These are phyloP conservation scores for Pinus tabuliformis DNA, from an alignment of 75 land plant genomes.

Conservation along the genomic window DNA sequence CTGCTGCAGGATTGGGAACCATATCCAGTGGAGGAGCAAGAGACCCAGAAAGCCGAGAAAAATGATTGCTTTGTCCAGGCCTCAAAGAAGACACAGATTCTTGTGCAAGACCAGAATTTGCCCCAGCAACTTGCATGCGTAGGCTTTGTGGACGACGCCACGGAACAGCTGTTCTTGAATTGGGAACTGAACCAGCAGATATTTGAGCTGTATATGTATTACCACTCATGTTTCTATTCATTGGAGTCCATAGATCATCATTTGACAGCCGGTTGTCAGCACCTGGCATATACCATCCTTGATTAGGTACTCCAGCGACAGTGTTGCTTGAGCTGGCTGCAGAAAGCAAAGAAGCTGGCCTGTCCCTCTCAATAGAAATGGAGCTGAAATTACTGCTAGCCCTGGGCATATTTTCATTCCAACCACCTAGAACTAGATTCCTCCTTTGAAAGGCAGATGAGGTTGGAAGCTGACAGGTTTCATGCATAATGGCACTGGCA, in stretches of 20 bases:
- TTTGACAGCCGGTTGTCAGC: background rate
- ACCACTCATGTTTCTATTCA: background rate
- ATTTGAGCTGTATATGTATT: conserved; percentile 1
- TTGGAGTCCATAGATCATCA: background rate
- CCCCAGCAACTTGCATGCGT: background rate
- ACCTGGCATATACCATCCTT: background rate
- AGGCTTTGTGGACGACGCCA: background rate
- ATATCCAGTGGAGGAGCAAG: background rate
- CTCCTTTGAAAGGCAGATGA: background rate
- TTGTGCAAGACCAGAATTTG: background rate
- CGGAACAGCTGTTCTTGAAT: background rate
- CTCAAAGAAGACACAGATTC: background rate
- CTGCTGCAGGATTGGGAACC: background rate
- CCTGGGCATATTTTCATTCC: conserved; percentile 5
- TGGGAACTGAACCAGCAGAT: background rate
- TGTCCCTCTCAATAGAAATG: background rate
- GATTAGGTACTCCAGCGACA: background rate
- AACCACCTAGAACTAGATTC: background rate
- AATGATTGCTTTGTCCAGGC: background rate
- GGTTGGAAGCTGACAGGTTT: background rate
- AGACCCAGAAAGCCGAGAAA: background rate
- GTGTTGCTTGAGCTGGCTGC: conserved; percentile 2
- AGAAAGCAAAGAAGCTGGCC: background rate
- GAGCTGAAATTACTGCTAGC: conserved; percentile 1
- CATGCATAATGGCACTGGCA: background rate